phyloP scores from a whole-genome alignment of 2,329 filamentous ascomycete species.

The Colletotrichum australisinense region DNA sequence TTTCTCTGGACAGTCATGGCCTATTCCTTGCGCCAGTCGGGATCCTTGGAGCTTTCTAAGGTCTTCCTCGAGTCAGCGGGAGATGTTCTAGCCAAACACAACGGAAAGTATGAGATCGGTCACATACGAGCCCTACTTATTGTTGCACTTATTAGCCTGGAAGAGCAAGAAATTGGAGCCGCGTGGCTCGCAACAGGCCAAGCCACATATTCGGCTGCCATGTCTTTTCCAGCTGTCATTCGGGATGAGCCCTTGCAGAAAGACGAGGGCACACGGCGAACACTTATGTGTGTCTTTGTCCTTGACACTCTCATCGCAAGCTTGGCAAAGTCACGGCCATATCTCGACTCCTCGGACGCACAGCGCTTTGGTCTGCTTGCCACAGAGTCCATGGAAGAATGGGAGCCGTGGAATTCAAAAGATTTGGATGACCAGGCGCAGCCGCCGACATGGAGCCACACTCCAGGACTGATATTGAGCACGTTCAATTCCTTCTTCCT shows the following conservation, averaged over 20 bases:
- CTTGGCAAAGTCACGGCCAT: constrained; percentile 14
- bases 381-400: constrained; percentile 15
- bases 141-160: constrained; percentile 9
- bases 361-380: background rate
- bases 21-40: background rate
- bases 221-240: background rate
- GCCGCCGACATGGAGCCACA: background rate
- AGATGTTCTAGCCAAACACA: background rate
- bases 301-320: constrained; percentile 23
- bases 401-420: constrained; percentile 11
- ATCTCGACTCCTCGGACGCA: background rate
- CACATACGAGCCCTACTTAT: constrained; percentile 15
- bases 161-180: background rate
- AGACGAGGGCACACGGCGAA: constrained; percentile 5
- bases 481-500: constrained; percentile 5
- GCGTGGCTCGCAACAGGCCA: constrained; percentile 28
- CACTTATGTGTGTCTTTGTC: constrained; percentile 11
- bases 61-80: background rate
- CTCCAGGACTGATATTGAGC: constrained; percentile 7
- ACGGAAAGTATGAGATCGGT: background rate
- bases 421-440: background rate
- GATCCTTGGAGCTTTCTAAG: background rate
- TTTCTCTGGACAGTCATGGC: constrained; percentile 25
- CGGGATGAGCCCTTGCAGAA: background rate
- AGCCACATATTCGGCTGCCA: constrained; percentile 1